Conservation (phyloP, 2,329 filamentous ascomycete genomes). For the Epichloe festucae region DNA sequence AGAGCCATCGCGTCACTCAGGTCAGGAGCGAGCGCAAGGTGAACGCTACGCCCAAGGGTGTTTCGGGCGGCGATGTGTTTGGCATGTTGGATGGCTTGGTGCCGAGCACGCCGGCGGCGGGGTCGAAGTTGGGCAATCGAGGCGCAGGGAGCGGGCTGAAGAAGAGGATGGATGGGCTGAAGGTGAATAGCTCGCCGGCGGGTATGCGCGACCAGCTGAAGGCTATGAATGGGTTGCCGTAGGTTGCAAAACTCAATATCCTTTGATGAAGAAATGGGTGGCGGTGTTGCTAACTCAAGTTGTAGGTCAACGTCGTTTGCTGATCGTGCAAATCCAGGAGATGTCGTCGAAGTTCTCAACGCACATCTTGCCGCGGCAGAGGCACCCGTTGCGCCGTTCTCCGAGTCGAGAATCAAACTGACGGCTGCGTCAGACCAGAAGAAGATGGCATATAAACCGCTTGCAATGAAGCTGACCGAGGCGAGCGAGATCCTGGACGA, state of each 20-base stretch:
- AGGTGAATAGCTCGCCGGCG: constrained; percentile 21
- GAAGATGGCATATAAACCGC: constrained; percentile 81
- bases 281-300: not conserved
- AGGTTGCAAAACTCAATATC: constrained; percentile 6
- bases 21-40: constrained; percentile 50
- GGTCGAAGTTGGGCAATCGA: constrained; percentile 27
- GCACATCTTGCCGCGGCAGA: constrained; percentile 54
- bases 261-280: not conserved
- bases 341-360: constrained; percentile 75
- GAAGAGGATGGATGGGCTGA: constrained; percentile 19
- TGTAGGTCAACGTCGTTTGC: constrained; percentile 40
- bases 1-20: constrained; percentile 54
- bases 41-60: constrained; percentile 49
- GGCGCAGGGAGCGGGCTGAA: constrained; percentile 18
- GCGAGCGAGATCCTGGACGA: constrained; percentile 90
- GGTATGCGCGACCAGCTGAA: constrained; percentile 21
- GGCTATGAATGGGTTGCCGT: constrained; percentile 17
- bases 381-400: constrained; percentile 56
- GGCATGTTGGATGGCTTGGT: constrained; percentile 67
- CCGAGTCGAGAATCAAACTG: constrained; percentile 69
- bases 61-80: constrained; percentile 57
- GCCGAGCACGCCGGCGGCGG: constrained; percentile 44
- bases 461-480: constrained; percentile 90
- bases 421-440: constrained; percentile 79
- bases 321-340: constrained; percentile 65